A percentile compares a stretch with the other conserved stretches of the same genome.
phyloP scores from a whole-genome alignment of 2,329 filamentous ascomycete species.

The Stachybotrys echinatus region DNA sequence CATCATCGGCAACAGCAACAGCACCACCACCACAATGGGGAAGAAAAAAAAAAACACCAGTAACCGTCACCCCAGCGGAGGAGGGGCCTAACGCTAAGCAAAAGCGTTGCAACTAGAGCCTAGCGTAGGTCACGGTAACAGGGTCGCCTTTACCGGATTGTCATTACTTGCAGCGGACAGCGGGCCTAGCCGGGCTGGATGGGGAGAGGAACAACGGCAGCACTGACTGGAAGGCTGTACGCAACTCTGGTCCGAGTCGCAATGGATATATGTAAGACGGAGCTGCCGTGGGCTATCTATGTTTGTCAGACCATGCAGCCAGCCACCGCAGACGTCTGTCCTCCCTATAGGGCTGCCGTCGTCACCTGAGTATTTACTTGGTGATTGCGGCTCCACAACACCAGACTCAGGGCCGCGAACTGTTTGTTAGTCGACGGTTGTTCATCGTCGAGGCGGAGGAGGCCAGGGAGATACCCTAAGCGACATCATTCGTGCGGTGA shows the following conservation, averaged over 20 bases:
- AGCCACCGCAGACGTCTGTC: no score
- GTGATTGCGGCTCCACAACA: no score
- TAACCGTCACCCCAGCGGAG: no score
- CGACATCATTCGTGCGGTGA: no score
- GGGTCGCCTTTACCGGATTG: neutral
- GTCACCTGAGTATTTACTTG: neutral
- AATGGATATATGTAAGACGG: neutral
- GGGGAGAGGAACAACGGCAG: neutral
- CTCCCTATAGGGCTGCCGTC: neutral
- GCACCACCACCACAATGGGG: neutral
- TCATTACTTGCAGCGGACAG: neutral
- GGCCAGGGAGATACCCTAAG: no score
- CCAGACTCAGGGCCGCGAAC: no score
- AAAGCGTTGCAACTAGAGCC: neutral
- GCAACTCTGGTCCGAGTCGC: neutral
- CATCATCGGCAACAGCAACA: neutral
- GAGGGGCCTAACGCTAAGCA: neutral
- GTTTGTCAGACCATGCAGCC: no score
- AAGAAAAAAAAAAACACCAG: no score
- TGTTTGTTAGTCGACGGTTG: no score
- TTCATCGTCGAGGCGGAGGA: no score
- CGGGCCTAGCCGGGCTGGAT: neutral
- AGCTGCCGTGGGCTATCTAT: no score
- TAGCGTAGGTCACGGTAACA: neutral
- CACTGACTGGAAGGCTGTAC: neutral